A percentile compares a stretch with the other conserved stretches of the same genome.
Evolutionary conservation across 2,329 filamentous ascomycete species (phyloP).

Genomic region (Parastagonospora avenae): DNA sequence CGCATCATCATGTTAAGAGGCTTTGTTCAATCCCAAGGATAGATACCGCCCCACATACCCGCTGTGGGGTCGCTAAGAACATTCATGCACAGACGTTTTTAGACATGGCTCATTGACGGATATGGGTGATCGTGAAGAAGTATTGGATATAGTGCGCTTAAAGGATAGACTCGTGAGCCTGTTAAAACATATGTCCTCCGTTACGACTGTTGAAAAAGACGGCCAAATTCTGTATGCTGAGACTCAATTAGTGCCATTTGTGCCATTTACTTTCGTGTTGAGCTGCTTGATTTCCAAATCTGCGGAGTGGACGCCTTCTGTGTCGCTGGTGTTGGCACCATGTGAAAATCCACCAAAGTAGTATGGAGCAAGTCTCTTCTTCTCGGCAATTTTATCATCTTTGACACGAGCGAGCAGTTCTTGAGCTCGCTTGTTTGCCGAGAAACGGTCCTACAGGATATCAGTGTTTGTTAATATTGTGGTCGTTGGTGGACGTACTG

Average conservation of each 20-base stretch:
- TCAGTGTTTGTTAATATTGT: not conserved
- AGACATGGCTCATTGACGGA: not conserved
- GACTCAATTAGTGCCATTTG: conserved; percentile 13
- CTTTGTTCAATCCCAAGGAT: not conserved
- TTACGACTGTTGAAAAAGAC: not conserved
- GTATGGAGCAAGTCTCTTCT: conserved; percentile 42
- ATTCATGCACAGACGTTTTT: conserved; percentile 16
- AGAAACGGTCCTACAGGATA: conserved; percentile 42
- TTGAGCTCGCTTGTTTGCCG: conserved; percentile 40
- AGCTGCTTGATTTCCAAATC: conserved; percentile 24
- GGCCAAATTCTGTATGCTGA: not conserved
- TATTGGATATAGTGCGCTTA: conserved; percentile 16
- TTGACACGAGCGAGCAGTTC: conserved; percentile 39
- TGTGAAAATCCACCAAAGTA: conserved; percentile 41
- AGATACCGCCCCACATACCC: conserved; percentile 32
- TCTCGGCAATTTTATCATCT: conserved; percentile 37
- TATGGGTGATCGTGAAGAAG: not conserved
- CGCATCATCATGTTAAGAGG: conserved; percentile 11
- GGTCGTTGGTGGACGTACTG: conserved; percentile 23
- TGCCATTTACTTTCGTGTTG: conserved; percentile 13
- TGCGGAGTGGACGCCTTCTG: conserved; percentile 35
- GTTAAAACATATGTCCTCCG: too few relatives aligned
- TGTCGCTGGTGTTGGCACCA: conserved; percentile 36
- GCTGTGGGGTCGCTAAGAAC: conserved; percentile 30
- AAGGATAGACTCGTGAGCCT: conserved; percentile 2